Evolutionary conservation across 2,329 filamentous ascomycete species (phyloP), one percentile per base, ranked within the genome.

Genomic region (Colletotrichum sp.): DNA sequence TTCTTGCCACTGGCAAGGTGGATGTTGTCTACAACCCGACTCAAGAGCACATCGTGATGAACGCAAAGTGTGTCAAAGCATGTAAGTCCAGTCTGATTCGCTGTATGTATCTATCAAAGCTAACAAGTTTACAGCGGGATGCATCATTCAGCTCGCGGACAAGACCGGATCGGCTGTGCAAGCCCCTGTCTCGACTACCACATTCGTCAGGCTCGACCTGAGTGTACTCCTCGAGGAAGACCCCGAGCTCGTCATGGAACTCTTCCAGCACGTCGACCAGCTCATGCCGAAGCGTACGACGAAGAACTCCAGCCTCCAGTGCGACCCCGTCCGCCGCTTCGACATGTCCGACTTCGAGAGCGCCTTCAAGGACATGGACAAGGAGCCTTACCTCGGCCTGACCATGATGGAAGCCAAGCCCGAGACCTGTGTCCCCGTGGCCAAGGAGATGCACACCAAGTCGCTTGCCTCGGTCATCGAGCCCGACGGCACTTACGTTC

Each of bases 401-500:
- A 52, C 71, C 4, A 36, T 39, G n/a, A 70, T 79, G 61, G 43
- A 43, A 2, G 77, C 77, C 7, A 61, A 66, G 24, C 57, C 12
- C 7, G 68, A 77, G 0, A 73, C 66, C 4, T 60, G 65, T 7
- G 82, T 85, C 7, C 75, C 77, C 1, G 81, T 83, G 7, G 72
- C 79, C 10, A 72, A 77, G 16, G 71, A 78, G n/a, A 78, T 39
- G 48, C 52, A 2, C 74, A 59, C 79, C 36, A 82, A 79, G 52
- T 66, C 79, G 2, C 80, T 86, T 7, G 57, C 73, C 2, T 82
- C 85, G 5, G 78, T 74, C 7, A 79, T 88, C 59, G 83, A 84
- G 4, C 43, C 63, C 6, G 80, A 85, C 8, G 85, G 82, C 1
- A 89, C 89, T 1, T 93, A 93, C 72, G 79, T 93, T 4, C 81